A percentile compares a stretch with the other conserved stretches of the same genome.
Evolutionary conservation across 192 early-diverging fungal species (phyloP).

Genomic region (Coemansia brasiliensis): DNA sequence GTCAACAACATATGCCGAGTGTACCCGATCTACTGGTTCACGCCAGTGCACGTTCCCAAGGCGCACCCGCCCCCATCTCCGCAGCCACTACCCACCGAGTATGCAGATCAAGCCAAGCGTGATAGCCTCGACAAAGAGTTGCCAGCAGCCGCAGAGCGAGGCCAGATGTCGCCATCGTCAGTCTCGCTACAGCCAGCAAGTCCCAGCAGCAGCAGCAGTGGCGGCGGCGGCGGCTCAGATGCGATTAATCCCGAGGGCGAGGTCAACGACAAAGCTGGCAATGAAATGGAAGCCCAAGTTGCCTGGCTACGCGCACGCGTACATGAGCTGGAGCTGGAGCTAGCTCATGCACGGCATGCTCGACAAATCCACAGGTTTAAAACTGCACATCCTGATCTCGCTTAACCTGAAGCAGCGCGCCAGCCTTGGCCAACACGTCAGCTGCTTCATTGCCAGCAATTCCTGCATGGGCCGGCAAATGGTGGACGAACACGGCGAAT

Average conservation of each 20-base stretch:
- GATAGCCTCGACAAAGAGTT: no score
- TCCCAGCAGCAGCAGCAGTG: background rate
- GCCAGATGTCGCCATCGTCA: background rate
- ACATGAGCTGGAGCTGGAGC: constrained; percentile 31
- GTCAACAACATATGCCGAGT: constrained; percentile 46
- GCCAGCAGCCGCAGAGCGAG: background rate
- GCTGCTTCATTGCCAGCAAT: constrained; percentile 48
- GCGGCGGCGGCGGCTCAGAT: no score
- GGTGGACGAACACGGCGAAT: constrained; percentile 41
- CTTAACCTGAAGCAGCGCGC: constrained; percentile 23
- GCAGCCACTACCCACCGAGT: background rate
- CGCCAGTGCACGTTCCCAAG: constrained; percentile 20
- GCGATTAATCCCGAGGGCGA: background rate
- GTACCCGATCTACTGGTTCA: constrained; percentile 52
- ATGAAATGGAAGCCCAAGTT: constrained; percentile 24
- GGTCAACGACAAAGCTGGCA: constrained; percentile 20
- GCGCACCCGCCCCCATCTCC: background rate
- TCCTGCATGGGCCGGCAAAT: constrained; percentile 39
- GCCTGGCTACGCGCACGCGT: constrained; percentile 37
- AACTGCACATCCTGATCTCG: background rate
- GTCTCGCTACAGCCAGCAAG: background rate
- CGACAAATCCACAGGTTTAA: background rate
- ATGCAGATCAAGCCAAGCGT: background rate
- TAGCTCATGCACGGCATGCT: background rate
- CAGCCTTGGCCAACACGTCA: constrained; percentile 49